Evolutionary conservation across 768 basidiomycete species (phyloP).

Genomic region (Coprinopsis strossmayeri): DNA sequence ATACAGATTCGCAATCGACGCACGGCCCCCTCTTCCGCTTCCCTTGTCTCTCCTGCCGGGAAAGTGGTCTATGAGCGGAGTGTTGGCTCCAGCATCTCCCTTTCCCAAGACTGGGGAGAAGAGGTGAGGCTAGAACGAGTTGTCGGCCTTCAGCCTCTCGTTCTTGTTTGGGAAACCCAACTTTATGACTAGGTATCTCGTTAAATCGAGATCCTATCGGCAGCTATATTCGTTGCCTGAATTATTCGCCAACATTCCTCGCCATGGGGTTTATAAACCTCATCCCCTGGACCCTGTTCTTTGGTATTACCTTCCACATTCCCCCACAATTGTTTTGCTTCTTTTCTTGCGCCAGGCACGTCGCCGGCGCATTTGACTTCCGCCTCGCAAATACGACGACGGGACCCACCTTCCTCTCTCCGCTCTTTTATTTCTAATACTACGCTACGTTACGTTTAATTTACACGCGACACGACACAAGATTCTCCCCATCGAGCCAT

Average conservation of each 20-base stretch:
- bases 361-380: neutral
- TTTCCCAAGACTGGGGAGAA: neutral
- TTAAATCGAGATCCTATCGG: neutral
- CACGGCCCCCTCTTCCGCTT: neutral
- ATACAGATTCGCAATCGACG: neutral
- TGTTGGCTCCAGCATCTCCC: neutral
- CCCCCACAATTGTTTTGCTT: neutral
- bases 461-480: neutral
- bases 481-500: neutral
- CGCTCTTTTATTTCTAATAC: neutral
- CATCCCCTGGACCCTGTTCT: neutral
- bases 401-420: neutral
- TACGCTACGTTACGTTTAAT: neutral
- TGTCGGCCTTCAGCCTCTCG: neutral
- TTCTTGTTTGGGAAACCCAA: neutral
- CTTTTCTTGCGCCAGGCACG: neutral
- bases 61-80: neutral
- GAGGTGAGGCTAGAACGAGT: neutral
- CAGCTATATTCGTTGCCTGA: neutral
- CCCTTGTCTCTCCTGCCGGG: neutral
- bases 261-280: neutral
- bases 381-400: neutral
- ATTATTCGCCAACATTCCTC: neutral
- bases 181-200: neutral
- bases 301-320: too few species aligned